phyloP scores from a whole-genome alignment of 1,139 yeast genomes.

The Sugiyamaella grinbergsii region DNA sequence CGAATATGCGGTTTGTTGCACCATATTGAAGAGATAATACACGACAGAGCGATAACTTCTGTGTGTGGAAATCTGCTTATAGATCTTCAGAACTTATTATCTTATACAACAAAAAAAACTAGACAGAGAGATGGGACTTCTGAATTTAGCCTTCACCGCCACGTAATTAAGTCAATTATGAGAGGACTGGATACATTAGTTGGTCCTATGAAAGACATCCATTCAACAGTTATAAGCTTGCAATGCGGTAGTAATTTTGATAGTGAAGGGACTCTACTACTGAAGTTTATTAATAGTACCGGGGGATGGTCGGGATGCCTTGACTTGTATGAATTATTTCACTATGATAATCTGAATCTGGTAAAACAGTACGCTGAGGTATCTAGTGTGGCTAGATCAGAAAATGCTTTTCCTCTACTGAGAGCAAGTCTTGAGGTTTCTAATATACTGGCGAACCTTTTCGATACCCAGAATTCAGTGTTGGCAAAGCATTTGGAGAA shows the following conservation, averaged over 20 bases:
- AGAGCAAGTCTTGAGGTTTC: conserved; percentile 41
- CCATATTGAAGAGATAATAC: conserved; percentile 33
- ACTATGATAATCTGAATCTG: conserved; percentile 33
- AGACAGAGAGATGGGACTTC: conserved; percentile 25
- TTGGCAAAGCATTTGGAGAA: conserved; percentile 21
- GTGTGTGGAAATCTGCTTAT: conserved; percentile 36
- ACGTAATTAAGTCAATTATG: conserved; percentile 25
- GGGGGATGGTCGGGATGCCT: conserved; percentile 39
- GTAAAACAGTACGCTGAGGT: conserved; percentile 38
- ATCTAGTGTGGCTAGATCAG: conserved; percentile 34
- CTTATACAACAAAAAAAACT: conserved; percentile 34
- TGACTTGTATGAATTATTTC: conserved; percentile 38
- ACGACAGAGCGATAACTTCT: conserved; percentile 33
- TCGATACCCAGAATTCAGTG: conserved; percentile 38
- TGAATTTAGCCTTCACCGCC: conserved; percentile 22
- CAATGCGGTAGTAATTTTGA: conserved; percentile 20
- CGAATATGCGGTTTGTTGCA: conserved; percentile 36
- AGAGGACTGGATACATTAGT: conserved; percentile 31
- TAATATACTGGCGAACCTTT: conserved; percentile 39
- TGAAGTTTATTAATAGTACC: conserved; percentile 32
- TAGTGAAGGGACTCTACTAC: conserved; percentile 31
- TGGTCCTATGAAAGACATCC: conserved; percentile 28
- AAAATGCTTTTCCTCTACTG: conserved; percentile 44
- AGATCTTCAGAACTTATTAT: conserved; percentile 37
- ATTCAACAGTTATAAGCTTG: background rate